Evolutionary conservation across 2,329 filamentous ascomycete species (phyloP).

Genomic region (Knoxdaviesia capensis): DNA sequence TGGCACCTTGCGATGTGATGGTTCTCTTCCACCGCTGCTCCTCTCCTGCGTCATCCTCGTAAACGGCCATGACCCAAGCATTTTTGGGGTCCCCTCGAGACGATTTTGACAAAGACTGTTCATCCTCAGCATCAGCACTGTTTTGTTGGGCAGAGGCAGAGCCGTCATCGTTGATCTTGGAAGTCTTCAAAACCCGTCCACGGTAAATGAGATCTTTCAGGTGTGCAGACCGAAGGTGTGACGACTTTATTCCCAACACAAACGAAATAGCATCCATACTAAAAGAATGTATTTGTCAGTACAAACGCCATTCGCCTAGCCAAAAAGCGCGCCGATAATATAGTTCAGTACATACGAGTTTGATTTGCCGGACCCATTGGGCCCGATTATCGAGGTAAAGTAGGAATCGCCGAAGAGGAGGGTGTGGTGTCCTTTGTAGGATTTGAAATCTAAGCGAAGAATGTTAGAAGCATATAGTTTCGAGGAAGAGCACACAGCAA

Average conservation of each 20-base stretch:
- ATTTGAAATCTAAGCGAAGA: conserved; percentile 68
- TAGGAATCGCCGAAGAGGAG: conserved; percentile 94
- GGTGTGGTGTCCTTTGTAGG: conserved; percentile 90
- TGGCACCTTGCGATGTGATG: conserved; percentile 73
- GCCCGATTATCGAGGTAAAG: conserved; percentile 97
- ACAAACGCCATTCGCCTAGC: no score
- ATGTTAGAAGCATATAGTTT: conserved; percentile 8
- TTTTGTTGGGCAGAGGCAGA: conserved; percentile 47
- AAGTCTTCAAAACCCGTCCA: conserved; percentile 77
- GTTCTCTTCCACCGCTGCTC: conserved; percentile 91
- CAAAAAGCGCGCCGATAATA: no score
- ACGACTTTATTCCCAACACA: conserved; percentile 94
- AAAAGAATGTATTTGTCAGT: conserved; percentile 3
- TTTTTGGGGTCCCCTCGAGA: conserved; percentile 74
- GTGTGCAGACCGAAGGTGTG: conserved; percentile 86
- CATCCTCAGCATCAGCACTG: conserved; percentile 39
- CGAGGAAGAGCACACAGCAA: conserved; percentile 1
- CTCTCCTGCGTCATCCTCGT: conserved; percentile 89
- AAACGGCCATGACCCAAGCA: conserved; percentile 98
- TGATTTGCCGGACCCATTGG: conserved; percentile 98
- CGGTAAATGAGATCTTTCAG: conserved; percentile 92
- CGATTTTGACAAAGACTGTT: conserved; percentile 34
- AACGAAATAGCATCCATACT: conserved; percentile 99
- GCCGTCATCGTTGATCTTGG: conserved; percentile 80
- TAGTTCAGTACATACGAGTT: conserved; percentile 51